phyloP scores from a whole-genome alignment of 73 alveolate genomes.

The Durusdinium trenchii region DNA sequence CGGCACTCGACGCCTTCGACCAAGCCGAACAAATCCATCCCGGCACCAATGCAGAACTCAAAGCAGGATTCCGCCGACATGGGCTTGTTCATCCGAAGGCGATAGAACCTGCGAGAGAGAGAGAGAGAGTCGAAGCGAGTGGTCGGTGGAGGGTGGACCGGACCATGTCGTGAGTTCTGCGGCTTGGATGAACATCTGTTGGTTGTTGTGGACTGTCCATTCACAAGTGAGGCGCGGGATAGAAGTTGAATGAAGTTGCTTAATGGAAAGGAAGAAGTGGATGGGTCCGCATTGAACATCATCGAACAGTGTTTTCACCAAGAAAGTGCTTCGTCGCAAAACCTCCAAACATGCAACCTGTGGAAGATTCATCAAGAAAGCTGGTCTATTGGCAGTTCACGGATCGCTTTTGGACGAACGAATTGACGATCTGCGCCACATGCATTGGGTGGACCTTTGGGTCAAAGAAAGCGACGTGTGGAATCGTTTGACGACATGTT shows the following conservation, averaged over 20 bases:
- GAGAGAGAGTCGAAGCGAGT: neutral
- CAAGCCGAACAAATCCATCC: constrained; percentile 62
- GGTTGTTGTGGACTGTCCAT: neutral
- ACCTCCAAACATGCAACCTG: too few species aligned
- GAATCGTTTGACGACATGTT: too few species aligned
- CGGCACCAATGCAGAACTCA: constrained; percentile 57
- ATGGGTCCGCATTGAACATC: neutral
- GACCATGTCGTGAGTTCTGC: neutral
- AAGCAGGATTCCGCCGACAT: constrained; percentile 15
- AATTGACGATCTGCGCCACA: too few species aligned
- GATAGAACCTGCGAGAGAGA: neutral
- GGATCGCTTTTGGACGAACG: too few species aligned
- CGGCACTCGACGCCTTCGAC: constrained; percentile 61
- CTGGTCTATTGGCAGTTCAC: too few species aligned
- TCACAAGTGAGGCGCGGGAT: neutral
- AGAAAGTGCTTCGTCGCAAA: too few species aligned
- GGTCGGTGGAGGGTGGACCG: neutral
- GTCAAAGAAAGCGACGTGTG: too few species aligned
- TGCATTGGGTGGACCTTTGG: too few species aligned
- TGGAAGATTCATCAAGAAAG: too few species aligned
- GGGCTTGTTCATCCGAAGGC: neutral
- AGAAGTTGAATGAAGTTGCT: neutral
- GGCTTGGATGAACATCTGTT: neutral
- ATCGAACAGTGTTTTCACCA: too few species aligned
- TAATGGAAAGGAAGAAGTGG: neutral